Base-by-base conservation (phyloP, 2,329 filamentous ascomycete genomes). In the Coniochaeta ligniaria region DNA sequence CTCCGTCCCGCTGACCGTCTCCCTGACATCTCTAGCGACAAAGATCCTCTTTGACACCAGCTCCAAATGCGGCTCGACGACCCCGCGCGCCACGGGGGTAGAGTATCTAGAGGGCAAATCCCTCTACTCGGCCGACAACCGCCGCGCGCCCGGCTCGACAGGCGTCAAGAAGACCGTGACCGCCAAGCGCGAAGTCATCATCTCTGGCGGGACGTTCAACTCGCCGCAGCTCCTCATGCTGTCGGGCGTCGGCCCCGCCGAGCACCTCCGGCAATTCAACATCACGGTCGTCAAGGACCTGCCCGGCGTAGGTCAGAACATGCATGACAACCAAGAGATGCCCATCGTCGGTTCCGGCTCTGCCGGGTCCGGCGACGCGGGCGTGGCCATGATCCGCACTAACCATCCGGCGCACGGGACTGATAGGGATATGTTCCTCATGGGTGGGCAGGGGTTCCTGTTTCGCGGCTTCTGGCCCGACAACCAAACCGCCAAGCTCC, bases 381-480 rank as follows among this genome's bases (percentile, higher is more conserved):
- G 66, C 14, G 63, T 68, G 16, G 65, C 67, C 45, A 69, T 70
- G 67, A 65, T 64, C 36, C 71, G 70, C 62, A 67, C 68, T 55
- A 68, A 67, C 55, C 68, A 72, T 66, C 66, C 71, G 16, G 67
- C 67, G 3, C 70, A 78, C 60, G 75, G 75, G 54, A 52, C 3
- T 6, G 76, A 78, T 60, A 76, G 72, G 57, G 82, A 85, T 65
- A 68, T 82, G 60, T 80, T 83, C 68, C 71, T 83, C 58, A 80
- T 80, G 65, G 82, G 83, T 57, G 80, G 78, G 0, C 81, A 80
- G 20, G 67, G 67, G 2, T 77, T 79, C 62, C 75, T 77, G 66
- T 84, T 84, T 75, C 72, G 73, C 20, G 80, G 81, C 20, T 83
- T 84, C 72, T 84, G 79, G 74, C 81, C 81, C 71, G 64, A 69